Base-by-base conservation (phyloP, 441 rosid genomes). In the Adansonia madagascariensis region DNA sequence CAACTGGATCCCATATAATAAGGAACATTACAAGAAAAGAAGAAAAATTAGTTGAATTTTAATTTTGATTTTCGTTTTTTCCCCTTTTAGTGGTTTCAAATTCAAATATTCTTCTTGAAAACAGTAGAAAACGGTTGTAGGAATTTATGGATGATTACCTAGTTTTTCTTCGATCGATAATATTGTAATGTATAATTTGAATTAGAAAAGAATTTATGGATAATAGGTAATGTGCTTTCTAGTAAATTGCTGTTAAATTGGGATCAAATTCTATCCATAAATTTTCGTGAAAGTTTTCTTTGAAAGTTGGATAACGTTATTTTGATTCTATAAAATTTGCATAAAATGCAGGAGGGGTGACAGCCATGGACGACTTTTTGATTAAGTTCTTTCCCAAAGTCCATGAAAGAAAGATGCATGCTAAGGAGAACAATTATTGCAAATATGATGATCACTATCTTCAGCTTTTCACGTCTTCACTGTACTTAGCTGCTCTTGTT, bases 291-390 rank as follows among this genome's bases (percentile, higher is more conserved):
- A 0, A 4, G 5, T 20, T 20, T 9, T 20, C 39, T 22, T 60
- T 60, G n/a, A 24, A 24, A 4, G 2, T 60, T 59, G 41, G 8
- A 27, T 14, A 27, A 15, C 44, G 1, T 7, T 20, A 20, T 14
- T 24, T 20, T 22, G 27, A 53, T 61, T 22, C 20, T 24, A 41
- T 1, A 27, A 47, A 43, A 68, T 15, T 5, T 31, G 59, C 52
- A 9, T 1, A 0, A 17, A 50, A 46, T 57, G 66, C 80, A 89
- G 93, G 96, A 7, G 95, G 96, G 11, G 94, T 91, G 65, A 90
- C 92, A 7, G 85, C 90, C 59, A 87, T 91, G 93, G 92, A 89
- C 50, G 93, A 88, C 61, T 93, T 93, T 74, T 75, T 90, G 85
- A 79, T 83, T 18, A 78, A 84, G 27, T 91, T 93, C 79, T 93